Evolutionary conservation across 169 alveolate genomes (phyloP).

Genomic region (Eimeria acervulina): DNA sequence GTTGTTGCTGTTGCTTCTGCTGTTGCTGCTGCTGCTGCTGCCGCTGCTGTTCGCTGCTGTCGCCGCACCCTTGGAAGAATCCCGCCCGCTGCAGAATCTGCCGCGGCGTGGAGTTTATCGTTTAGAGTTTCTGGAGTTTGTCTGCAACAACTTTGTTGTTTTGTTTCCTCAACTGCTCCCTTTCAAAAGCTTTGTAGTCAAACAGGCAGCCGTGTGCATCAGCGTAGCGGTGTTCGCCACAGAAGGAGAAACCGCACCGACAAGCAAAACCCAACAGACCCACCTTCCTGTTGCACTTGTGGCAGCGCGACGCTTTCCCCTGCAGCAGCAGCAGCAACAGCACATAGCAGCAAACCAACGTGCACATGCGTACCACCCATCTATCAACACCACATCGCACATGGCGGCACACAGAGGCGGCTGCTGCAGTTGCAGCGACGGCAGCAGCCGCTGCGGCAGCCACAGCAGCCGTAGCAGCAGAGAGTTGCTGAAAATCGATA

Average conservation of each 20-base stretch:
- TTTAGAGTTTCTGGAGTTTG: conserved; percentile 92
- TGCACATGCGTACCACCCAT: background rate
- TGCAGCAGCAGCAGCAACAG: background rate
- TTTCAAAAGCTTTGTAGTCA: conserved; percentile 93
- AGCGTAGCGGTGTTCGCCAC: conserved; percentile 96
- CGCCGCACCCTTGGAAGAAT: too few relatives aligned
- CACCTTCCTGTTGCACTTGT: conserved; percentile 93
- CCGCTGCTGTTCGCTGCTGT: background rate
- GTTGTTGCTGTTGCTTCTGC: background rate
- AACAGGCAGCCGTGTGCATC: conserved; percentile 95
- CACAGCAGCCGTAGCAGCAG: background rate
- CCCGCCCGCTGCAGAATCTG: too few relatives aligned
- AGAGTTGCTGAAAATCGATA: background rate
- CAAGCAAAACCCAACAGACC: conserved; percentile 96
- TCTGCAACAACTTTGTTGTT: conserved; percentile 95
- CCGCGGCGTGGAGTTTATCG: too few relatives aligned
- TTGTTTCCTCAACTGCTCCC: conserved; percentile 92
- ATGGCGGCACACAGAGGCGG: background rate
- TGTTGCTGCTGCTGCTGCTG: conserved; percentile 39
- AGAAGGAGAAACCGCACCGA: conserved; percentile 94
- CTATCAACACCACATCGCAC: too few relatives aligned
- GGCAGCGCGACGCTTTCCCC: conserved; percentile 90
- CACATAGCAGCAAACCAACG: background rate
- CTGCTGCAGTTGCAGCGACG: background rate
- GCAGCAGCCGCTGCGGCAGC: background rate